Evolutionary conservation across 768 basidiomycete genomes (phyloP).

Genomic region (Multifurca ochricompacta): DNA sequence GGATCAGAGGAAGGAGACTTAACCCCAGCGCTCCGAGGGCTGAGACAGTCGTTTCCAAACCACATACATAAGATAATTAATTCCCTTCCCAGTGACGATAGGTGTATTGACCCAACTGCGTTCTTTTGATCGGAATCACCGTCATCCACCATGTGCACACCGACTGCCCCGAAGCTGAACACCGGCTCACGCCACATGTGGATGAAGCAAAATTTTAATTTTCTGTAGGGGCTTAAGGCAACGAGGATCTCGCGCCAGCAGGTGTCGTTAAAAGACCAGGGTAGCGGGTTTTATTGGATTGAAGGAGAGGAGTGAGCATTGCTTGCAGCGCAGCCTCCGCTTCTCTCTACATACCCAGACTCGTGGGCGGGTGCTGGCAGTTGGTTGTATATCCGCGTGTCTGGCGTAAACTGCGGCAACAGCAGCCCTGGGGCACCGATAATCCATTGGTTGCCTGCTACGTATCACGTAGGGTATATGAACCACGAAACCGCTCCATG

Average conservation of each 20-base stretch:
- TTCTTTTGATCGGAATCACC: neutral
- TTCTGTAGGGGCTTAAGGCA: neutral
- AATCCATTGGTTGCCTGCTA: neutral
- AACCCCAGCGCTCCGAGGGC: neutral
- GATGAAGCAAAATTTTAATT: neutral
- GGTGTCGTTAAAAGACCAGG: neutral
- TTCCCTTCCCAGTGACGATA: too few relatives aligned
- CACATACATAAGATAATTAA: slow-evolving; percentile 2
- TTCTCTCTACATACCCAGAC: neutral
- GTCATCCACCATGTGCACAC: neutral
- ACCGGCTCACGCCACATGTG: slow-evolving; percentile 1
- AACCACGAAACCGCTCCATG: too few relatives aligned
- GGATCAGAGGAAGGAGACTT: neutral
- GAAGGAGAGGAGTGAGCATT: neutral
- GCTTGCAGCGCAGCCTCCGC: neutral
- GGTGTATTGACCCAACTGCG: neutral
- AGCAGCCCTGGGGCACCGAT: neutral
- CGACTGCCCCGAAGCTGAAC: neutral
- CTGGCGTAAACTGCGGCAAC: neutral
- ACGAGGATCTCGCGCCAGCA: neutral
- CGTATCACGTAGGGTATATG: neutral
- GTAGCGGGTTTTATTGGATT: neutral
- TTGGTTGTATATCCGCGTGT: neutral
- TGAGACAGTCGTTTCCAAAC: slow-evolving; percentile 10
- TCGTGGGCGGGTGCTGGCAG: neutral